Percentiles rank a stretch among this genome's conserved stretches.
Evolutionary conservation across 148 eudicot genomes (phyloP).

Genomic region (Rhododendron williamsianum): DNA sequence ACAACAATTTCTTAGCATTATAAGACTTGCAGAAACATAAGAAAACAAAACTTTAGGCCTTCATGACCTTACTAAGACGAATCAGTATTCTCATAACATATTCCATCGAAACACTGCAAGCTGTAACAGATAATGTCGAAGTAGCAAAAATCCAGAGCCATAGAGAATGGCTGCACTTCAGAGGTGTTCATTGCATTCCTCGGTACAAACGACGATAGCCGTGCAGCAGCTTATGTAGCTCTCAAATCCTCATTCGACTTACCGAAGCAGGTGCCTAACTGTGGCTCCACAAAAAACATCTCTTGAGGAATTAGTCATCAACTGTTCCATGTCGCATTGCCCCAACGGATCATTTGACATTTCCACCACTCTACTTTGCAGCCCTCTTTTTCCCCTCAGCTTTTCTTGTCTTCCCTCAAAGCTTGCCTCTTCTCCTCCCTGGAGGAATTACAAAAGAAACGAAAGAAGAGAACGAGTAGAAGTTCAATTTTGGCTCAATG

Average conservation of each 20-base stretch:
- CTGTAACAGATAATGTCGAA: not conserved
- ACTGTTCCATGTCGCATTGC: not conserved
- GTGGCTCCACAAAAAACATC: not conserved
- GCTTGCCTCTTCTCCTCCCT: conserved; percentile 41
- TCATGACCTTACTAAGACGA: not conserved
- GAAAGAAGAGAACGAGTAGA: too few relatives aligned
- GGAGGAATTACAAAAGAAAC: conserved; percentile 6
- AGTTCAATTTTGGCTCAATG: not conserved
- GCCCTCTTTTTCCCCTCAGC: conserved; percentile 14
- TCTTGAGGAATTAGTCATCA: not conserved
- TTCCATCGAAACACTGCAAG: not conserved
- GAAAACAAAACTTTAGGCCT: conserved; percentile 8
- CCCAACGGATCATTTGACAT: conserved; percentile 8
- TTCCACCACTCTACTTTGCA: conserved; percentile 10
- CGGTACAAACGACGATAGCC: not conserved
- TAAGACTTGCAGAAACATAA: too few relatives aligned
- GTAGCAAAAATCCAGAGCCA: not conserved
- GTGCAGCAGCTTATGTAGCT: not conserved
- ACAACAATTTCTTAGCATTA: not conserved
- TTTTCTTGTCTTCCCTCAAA: conserved; percentile 55
- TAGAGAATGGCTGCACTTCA: not conserved
- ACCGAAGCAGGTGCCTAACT: not conserved
- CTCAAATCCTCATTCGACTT: conserved; percentile 3
- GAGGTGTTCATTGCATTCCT: not conserved
- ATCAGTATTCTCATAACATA: not conserved